Base-by-base conservation (phyloP, 2,329 filamentous ascomycete genomes). In the Zymoseptoria tritici region DNA sequence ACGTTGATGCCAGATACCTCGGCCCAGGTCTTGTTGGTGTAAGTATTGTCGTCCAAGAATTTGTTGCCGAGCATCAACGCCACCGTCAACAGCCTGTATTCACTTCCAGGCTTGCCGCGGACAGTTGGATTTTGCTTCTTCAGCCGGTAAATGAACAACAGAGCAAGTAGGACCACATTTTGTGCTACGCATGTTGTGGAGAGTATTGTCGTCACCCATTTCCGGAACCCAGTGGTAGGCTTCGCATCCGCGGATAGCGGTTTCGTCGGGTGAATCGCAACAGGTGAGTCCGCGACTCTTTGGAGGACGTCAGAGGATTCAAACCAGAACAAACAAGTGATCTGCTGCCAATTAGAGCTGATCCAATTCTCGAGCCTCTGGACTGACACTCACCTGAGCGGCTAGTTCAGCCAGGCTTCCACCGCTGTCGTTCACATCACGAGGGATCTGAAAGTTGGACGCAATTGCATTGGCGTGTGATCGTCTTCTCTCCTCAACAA, bases 1-100 rank as follows among this genome's bases (percentile, higher is more conserved):
- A 97, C 93, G 1, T 90, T 86, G 62, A 99, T 96, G 52, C 90
- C 89, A 0, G 94, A 97, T 9, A 99, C 94, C 70, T 99, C 94
- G 2, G 93, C 94, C 94, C 94, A 99, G 0, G 94, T 99, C 80
- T 97, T 97, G 79, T 99, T 99, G 46, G 94, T 97, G 76, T 99
- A 99, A 0, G 94, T 97, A 74, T 97, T 99, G 75, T 99, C 94
- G 72, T 99, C 94, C 68, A 99, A 79, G 73, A 97, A 99, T 79
- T 99, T 99, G 75, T 99, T 99, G 62, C 92, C 93, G 61, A 99
- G 81, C 94, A 99, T 99, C 66, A 99, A 78, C 22, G 94, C 94
- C 54, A 97, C 92, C 0, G 94, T 97, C 70, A 97, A 80, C 22
- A 99, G 79, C 19, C 94, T 83, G 71, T 94, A 97, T 73, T 97